Base-by-base conservation (phyloP, 73 alveolate species). In the Durusdinium trenchii region DNA sequence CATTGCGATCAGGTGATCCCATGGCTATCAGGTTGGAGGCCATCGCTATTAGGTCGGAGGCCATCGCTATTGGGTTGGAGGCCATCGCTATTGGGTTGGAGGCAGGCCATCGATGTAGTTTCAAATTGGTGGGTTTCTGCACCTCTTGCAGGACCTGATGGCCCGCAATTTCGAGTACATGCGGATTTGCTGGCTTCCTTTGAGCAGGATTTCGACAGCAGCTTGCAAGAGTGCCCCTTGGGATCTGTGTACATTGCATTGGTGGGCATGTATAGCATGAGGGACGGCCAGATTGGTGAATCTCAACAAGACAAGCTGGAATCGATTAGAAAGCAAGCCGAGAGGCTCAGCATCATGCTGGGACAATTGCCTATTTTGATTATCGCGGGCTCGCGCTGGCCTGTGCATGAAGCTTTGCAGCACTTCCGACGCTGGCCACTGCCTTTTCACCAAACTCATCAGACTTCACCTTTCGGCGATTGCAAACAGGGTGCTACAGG, bases 371-470 rank as follows among this genome's bases (percentile, higher is more conserved):
- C 85, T 38, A 30, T 38, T 10, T 51, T 75, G 26, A 12, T 75
- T 30, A 38, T 75, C 6, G 85, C 85, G 16, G 85, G 85, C 20
- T 75, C 85, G 1, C 85, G 85, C 51, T 75, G 85, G 85, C 85
- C 85, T 16, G 85, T 75, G n/a, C 40, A 75, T 35, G 85, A 75
- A 75, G 85, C 85, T 0, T 30, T 75, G 85, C 85, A 75, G 20
- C 85, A 75, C 85, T 75, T 75, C 85, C 38, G 85, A 16, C 35
- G 32, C 51, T 75, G n/a, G 26, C n/a, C n/a, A n/a, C n/a, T n/a
- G n/a, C n/a, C n/a, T n/a, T n/a, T n/a, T n/a, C n/a, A n/a, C n/a
- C n/a, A n/a, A n/a, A n/a, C n/a, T n/a, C 85, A 75, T 12, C 50
- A 7, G 57, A 38, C 50, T 6, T 6, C 28, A 35, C 40, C 85